A percentile compares a stretch with the other conserved stretches of the same genome.
These are phyloP conservation scores for Boletus rubescentipes DNA, from an alignment of 768 basidiomycete species.

Conservation along the genomic window DNA sequence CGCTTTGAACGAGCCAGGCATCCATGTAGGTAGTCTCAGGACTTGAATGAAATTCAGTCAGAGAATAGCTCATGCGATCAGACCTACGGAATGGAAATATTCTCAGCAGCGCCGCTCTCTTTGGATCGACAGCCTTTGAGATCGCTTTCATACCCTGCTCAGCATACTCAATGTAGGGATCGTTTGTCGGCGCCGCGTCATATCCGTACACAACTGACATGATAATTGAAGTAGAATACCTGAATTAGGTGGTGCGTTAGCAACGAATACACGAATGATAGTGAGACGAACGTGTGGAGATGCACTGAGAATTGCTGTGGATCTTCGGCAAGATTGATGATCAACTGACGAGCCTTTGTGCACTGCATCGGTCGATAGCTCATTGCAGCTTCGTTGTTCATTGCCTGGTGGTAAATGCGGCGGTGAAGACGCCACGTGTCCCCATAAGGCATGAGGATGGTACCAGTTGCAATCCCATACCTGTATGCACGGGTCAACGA, in stretches of 20 bases:
- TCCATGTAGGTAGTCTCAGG: conserved; percentile 24
- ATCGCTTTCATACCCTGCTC: conserved; percentile 19
- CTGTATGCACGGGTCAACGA: conserved; percentile 7
- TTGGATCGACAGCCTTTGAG: conserved; percentile 16
- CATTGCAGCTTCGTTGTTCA: conserved; percentile 27
- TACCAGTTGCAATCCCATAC: conserved; percentile 36
- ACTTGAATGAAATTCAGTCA: conserved; percentile 15
- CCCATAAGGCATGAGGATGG: conserved; percentile 37
- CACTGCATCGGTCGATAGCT: conserved; percentile 36
- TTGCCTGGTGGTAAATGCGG: conserved; percentile 34
- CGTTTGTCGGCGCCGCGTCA: conserved; percentile 16
- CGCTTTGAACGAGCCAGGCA: conserved; percentile 24
- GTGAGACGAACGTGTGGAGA: conserved; percentile 22
- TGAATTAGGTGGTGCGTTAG: conserved; percentile 8
- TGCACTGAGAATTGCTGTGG: conserved; percentile 30
- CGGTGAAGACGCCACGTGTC: conserved; percentile 39
- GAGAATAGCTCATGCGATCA: background rate
- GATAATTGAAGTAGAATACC: conserved; percentile 27
- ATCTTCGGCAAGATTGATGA: conserved; percentile 31
- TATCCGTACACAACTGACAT: conserved; percentile 31
- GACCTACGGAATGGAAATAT: conserved; percentile 31
- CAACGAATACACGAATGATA: background rate
- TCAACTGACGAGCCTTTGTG: conserved; percentile 31
- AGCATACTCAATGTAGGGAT: conserved; percentile 22
- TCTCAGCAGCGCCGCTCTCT: conserved; percentile 20